Evolutionary conservation across 2,329 filamentous ascomycete species (phyloP).

Genomic region (Emergomyces orientalis): DNA sequence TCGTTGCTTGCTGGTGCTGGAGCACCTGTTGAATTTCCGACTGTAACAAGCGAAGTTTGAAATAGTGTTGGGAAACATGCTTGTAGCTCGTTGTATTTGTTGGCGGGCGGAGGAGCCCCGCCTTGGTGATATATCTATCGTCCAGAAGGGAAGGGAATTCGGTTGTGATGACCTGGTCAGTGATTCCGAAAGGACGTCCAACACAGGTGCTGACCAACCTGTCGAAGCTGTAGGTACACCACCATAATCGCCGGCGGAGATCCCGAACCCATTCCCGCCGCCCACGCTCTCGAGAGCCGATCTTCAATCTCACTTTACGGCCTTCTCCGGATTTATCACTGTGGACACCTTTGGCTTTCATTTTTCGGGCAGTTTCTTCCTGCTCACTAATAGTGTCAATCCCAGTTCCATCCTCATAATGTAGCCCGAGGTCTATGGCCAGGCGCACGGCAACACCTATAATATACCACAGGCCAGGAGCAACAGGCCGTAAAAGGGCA

Average conservation of each 20-base stretch:
- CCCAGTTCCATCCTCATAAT: slow-evolving; percentile 78
- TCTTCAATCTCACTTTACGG: slow-evolving; percentile 23
- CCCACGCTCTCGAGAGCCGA: slow-evolving; percentile 50
- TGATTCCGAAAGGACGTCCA: slow-evolving; percentile 84
- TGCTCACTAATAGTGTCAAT: slow-evolving; percentile 43
- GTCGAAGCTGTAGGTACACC: slow-evolving; percentile 93
- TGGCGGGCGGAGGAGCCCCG: slow-evolving; percentile 58
- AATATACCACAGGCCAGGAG: slow-evolving; percentile 94
- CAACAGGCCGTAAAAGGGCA: slow-evolving; percentile 80
- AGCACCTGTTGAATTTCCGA: slow-evolving; percentile 92
- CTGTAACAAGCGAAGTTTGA: slow-evolving; percentile 76
- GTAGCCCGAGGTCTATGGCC: slow-evolving; percentile 81
- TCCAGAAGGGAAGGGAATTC: slow-evolving; percentile 86
- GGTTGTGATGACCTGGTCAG: slow-evolving; percentile 92
- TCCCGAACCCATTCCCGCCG: slow-evolving; percentile 78
- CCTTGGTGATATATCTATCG: slow-evolving; percentile 75
- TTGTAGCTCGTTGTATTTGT: slow-evolving; percentile 69
- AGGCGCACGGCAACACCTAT: slow-evolving; percentile 85
- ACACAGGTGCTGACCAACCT: slow-evolving; percentile 92
- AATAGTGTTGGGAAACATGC: slow-evolving; percentile 82
- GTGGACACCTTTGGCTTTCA: slow-evolving; percentile 10
- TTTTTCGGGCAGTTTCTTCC: slow-evolving; percentile 17
- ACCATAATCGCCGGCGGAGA: slow-evolving; percentile 79
- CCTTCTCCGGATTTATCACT: slow-evolving; percentile 7
- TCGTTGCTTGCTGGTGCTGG: slow-evolving; percentile 81